Conservation (phyloP, 306 rosid species). For the Quercus berberidifolia region DNA sequence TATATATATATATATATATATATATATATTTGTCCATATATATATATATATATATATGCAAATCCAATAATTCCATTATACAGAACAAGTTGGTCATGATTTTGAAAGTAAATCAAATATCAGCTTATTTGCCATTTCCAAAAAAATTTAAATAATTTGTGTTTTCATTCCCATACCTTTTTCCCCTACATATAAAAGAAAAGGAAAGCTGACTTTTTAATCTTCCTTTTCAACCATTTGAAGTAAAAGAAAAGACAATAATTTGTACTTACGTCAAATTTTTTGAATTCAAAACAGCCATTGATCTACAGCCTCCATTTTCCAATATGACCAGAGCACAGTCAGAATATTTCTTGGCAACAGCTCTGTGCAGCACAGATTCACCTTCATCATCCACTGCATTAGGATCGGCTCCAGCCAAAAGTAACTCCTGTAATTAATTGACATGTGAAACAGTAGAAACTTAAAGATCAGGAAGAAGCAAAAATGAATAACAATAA, state of each 20-base stretch:
- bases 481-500: conserved; percentile 5
- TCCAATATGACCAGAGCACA: conserved; percentile 94
- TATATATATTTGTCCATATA: neutral
- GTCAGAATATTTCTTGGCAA: conserved; percentile 87
- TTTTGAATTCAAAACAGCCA: conserved; percentile 76
- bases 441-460: conserved; percentile 15
- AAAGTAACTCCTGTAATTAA: conserved; percentile 68
- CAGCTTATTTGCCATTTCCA: neutral
- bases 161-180: neutral
- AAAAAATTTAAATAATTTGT: neutral
- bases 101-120: neutral
- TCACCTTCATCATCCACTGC: conserved; percentile 97
- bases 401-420: conserved; percentile 98
- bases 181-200: neutral
- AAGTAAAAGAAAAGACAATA: neutral
- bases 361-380: conserved; percentile 91
- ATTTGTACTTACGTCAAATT: conserved; percentile 67
- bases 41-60: too few relatives aligned
- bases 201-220: neutral
- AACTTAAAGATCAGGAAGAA: conserved; percentile 12
- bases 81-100: neutral
- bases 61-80: neutral
- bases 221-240: neutral
- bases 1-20: neutral
- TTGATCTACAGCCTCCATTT: conserved; percentile 95